Base-by-base conservation (phyloP, 1,284 basidiomycete genomes). In the Ceratobasidium sp. region DNA sequence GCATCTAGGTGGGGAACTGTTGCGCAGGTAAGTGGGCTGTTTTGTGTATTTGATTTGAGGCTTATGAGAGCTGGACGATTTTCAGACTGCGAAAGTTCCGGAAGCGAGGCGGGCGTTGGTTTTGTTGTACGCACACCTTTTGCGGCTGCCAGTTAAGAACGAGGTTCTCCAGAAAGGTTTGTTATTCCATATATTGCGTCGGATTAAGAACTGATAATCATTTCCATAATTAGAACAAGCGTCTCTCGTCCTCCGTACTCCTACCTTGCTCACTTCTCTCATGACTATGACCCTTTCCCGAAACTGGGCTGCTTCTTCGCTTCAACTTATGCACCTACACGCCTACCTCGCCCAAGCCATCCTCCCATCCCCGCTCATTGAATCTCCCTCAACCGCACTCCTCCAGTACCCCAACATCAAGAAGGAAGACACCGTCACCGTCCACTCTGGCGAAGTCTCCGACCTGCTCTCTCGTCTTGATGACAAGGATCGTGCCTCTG, bases 281-380 rank as follows among this genome's bases (percentile, higher is more conserved):
- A 88, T 97, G 79, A 94, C 92, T 81, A 95, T 99, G 82, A 89
- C 93, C 0, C 89, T 95, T 28, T 90, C 97, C 0, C 95, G 97
- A 83, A 97, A 92, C 84, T 99, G 97, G 97, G 91, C 99, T n/a
- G 84, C 90, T 13, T 93, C 96, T 0, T 93, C 95, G 0, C 87
- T 96, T 44, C 87, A 90, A 42, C 88, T 94, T 80, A 94, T 97
- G 90, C 92, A 93, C 67, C 88, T 99, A 23, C 94, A 97, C 80
- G 91, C 95, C 18, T 92, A 92, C 84, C 87, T 99, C 63, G 89
- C 93, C 0, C 98, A 99, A 86, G 97, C 96, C 0, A 86, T 97
- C 18, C 89, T 92, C 10, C 92, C 93, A 4, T 63, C 61, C 6
- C 60, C 61, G 33, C 40, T 78, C 40, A 51, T 56, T 40, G 69